These are phyloP conservation scores for Beauveria scarabaeidicola DNA, from an alignment of 2,329 filamentous ascomycete genomes.

Conservation along the genomic window DNA sequence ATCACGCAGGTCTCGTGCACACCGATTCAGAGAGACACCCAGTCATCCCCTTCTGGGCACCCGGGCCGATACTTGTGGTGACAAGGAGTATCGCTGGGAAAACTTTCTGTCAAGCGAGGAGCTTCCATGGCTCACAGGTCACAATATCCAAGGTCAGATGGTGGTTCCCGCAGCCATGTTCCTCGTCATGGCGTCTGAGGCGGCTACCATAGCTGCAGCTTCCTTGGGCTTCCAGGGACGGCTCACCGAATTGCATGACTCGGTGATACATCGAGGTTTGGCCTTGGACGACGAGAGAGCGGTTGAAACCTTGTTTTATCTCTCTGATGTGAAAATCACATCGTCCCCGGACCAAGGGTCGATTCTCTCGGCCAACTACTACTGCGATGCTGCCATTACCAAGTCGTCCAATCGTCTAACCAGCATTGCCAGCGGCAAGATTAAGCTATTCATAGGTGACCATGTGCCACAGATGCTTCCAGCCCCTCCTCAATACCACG, in stretches of 20 bases:
- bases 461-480: not conserved
- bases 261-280: conserved; percentile 11
- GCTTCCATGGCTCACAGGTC: conserved; percentile 32
- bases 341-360: not conserved
- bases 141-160: conserved; percentile 33
- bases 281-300: conserved; percentile 6
- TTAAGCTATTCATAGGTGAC: not conserved
- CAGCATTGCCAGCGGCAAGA: conserved; percentile 6
- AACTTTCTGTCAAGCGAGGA: conserved; percentile 13
- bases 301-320: conserved; percentile 8
- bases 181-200: conserved; percentile 19
- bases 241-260: conserved; percentile 4
- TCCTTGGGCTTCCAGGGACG: not conserved
- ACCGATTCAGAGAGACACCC: not conserved
- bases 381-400: not conserved
- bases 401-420: not conserved
- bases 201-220: not conserved
- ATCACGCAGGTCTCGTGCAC: not conserved
- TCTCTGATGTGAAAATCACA: not conserved
- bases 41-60: conserved; percentile 3
- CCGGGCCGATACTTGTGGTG: not conserved
- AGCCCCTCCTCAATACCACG: not conserved
- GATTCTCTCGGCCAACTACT: not conserved
- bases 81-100: conserved; percentile 13
- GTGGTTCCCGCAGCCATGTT: conserved; percentile 30